Evolutionary conservation across 805 yeast genomes (phyloP), one percentile per base, ranked within the genome.

Genomic region (Nakazawaea anatomiae): DNA sequence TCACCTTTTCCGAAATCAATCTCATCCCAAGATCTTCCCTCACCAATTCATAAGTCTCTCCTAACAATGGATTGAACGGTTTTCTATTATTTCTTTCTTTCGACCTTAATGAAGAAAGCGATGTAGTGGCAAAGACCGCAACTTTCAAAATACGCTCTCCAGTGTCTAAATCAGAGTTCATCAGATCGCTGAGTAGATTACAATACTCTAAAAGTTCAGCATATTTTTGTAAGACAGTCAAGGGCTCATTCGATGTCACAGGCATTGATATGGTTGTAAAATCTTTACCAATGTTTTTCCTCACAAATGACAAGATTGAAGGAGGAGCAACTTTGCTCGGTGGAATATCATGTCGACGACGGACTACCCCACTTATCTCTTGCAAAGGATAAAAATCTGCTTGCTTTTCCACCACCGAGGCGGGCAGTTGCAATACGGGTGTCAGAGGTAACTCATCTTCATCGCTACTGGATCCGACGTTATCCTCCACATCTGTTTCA

Each of bases 211-310:
- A 74, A 44, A 82, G 66, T 65, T 94, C 99, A 0, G 94, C 75
- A 58, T 84, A 80, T 55, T 83, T 79, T 64, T 94, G 96, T 51
- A 92, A 72, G 31, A 87, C 80, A 0, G 95, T 80, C 27, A 92
- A 63, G 0, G 99, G 99, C 66, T 94, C 99, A 68, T 94, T 94
- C 50, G 90, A 79, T 1, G 94, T 83, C 6, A 94, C 96, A 1
- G 99, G 99, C 91, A 92, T 90, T 0, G 96, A 83, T 43, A 91
- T 78, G 1, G 89, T 75, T 0, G 90, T 76, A 52, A 94, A 65
- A 65, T 92, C 98, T 61, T 91, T 92, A 25, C 97, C 97, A 9
- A 92, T 94, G 58, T 89, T 90, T 65, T 91, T 91, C 52, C 96
- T 77, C 46, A 94, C 74, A 58, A 90, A 80, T 1, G 89, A 77